Conservation (phyloP, 83 land plant genomes). For the Larix sibirica region DNA sequence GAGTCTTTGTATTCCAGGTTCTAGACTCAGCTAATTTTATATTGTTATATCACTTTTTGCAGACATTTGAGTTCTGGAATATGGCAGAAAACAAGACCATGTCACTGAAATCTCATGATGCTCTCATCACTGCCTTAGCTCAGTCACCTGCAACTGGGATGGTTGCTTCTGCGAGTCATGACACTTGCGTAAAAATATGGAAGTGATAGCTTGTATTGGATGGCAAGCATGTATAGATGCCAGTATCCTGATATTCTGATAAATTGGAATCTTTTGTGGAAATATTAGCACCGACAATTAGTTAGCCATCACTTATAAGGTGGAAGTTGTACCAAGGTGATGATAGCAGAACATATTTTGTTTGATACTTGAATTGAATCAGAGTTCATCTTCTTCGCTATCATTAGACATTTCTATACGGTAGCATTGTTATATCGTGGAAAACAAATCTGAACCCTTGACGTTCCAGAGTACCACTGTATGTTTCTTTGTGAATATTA, state of each 20-base stretch:
- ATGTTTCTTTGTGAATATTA: too few species aligned
- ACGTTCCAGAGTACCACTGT: too few species aligned
- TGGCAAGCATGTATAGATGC: neutral
- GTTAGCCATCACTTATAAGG: neutral
- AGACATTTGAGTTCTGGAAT: slow-evolving; percentile 17
- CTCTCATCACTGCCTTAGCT: neutral
- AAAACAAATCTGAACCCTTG: neutral
- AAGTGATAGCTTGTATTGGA: neutral
- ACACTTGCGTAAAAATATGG: slow-evolving; percentile 1
- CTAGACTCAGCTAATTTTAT: neutral
- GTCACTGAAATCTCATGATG: slow-evolving; percentile 3
- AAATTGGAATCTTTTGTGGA: neutral
- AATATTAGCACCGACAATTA: neutral
- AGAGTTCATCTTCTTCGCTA: neutral
- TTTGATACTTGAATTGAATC: neutral
- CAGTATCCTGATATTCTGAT: neutral
- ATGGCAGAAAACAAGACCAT: neutral
- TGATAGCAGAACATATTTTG: neutral
- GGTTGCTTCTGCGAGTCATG: slow-evolving; percentile 14
- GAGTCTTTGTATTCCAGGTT: neutral
- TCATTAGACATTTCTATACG: neutral
- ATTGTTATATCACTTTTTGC: neutral
- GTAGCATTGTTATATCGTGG: neutral
- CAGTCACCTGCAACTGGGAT: slow-evolving; percentile 7
- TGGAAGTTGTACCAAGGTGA: neutral